Conservation (phyloP, 257 asterid species). For the Solanum paucissectum region DNA sequence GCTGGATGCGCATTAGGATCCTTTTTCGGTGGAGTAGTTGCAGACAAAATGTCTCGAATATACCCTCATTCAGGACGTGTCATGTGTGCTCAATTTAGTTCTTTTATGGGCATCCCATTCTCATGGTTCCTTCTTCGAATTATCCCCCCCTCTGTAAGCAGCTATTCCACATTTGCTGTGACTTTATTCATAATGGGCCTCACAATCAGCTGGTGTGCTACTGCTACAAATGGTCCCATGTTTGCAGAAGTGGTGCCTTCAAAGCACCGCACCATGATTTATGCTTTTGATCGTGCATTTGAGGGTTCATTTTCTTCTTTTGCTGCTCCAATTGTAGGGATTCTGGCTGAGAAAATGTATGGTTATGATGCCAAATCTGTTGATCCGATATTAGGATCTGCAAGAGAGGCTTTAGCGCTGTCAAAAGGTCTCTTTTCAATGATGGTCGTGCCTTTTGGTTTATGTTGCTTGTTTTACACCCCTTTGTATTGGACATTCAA, state of each 20-base stretch:
- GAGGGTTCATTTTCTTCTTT: constrained; percentile 89
- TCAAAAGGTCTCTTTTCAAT: constrained; percentile 76
- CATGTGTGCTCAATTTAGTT: constrained; percentile 88
- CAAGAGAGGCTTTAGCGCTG: constrained; percentile 66
- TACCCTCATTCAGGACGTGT: constrained; percentile 78
- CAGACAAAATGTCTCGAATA: constrained; percentile 51
- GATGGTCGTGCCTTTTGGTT: constrained; percentile 90
- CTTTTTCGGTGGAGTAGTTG: constrained; percentile 78
- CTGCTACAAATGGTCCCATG: constrained; percentile 89
- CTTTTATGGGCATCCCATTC: constrained; percentile 94
- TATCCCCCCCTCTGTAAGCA: constrained; percentile 52
- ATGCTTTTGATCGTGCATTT: constrained; percentile 88
- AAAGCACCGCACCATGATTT: constrained; percentile 87
- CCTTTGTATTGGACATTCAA: constrained; percentile 83
- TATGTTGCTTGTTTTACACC: constrained; percentile 80
- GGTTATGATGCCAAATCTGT: constrained; percentile 69
- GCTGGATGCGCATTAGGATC: constrained; percentile 93
- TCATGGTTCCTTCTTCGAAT: constrained; percentile 59
- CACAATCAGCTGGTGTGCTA: constrained; percentile 85
- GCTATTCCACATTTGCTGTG: constrained; percentile 52
- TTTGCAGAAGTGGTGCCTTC: constrained; percentile 96
- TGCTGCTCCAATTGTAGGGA: constrained; percentile 88
- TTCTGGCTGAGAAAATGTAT: constrained; percentile 74
- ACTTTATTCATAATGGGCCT: constrained; percentile 86
- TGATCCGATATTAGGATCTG: constrained; percentile 64